phyloP scores from a whole-genome alignment of 495 filamentous ascomycete species.

The Neurospora hispaniola region DNA sequence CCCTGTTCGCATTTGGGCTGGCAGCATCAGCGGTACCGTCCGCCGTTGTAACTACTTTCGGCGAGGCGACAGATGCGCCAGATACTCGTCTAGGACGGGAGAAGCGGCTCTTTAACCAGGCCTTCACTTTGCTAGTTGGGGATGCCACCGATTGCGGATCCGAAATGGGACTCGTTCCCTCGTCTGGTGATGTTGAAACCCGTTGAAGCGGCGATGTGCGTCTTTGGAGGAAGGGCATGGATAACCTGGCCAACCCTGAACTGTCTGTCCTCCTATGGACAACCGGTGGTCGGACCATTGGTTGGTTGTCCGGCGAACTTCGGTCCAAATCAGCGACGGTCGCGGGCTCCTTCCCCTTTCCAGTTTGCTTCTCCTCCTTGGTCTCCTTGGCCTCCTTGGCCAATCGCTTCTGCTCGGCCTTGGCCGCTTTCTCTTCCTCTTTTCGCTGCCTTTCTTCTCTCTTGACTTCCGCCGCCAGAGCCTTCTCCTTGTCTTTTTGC shows the following conservation, averaged over 20 bases:
- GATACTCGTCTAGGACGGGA: slow-evolving; percentile 25
- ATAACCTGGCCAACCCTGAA: background rate
- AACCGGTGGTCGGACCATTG: background rate
- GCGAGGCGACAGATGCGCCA: slow-evolving; percentile 3
- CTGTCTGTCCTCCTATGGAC: background rate
- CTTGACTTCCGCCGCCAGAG: slow-evolving; percentile 40
- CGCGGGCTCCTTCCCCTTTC: slow-evolving; percentile 10
- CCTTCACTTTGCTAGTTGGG: slow-evolving; percentile 37
- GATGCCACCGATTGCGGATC: slow-evolving; percentile 9
- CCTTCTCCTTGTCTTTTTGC: slow-evolving; percentile 41
- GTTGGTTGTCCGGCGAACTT: background rate
- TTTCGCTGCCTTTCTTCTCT: slow-evolving; percentile 38
- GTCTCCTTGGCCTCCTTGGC: slow-evolving; percentile 36
- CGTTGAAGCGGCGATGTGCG: slow-evolving; percentile 13
- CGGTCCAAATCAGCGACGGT: background rate
- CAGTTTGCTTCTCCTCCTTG: slow-evolving; percentile 24
- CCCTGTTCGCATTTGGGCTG: slow-evolving; percentile 7
- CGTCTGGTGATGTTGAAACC: slow-evolving; percentile 2
- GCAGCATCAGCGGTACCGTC: background rate
- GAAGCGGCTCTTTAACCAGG: slow-evolving; percentile 51
- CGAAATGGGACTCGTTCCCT: slow-evolving; percentile 1
- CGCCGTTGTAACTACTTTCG: background rate
- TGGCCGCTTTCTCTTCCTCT: slow-evolving; percentile 40
- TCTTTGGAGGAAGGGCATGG: background rate
- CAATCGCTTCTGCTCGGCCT: slow-evolving; percentile 38